A percentile compares a stretch with the other conserved stretches of the same genome.
Evolutionary conservation across 2,329 filamentous ascomycete genomes (phyloP).

Genomic region (Claviceps arundinis): DNA sequence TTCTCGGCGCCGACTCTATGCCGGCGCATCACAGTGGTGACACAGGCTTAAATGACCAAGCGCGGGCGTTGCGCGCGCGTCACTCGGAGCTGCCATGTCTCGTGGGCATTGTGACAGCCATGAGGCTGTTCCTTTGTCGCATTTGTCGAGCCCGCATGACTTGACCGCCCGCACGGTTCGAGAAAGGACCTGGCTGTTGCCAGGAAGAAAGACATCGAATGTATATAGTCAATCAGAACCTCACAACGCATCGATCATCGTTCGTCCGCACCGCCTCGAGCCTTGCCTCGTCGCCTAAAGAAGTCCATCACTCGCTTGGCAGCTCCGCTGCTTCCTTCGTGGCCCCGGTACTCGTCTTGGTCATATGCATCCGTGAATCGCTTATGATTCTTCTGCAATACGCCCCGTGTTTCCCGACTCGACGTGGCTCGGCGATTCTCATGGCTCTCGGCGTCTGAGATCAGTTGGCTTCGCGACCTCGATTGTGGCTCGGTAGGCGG

Average conservation of each 20-base stretch:
- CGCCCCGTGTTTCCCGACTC: constrained; percentile 32
- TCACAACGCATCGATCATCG: constrained; percentile 17
- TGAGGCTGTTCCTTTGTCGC: too few relatives aligned
- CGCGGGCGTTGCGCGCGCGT: background rate
- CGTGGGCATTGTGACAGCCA: too few relatives aligned
- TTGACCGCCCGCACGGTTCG: too few relatives aligned
- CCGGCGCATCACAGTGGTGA: background rate
- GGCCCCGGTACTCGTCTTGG: constrained; percentile 49
- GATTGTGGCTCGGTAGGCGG: constrained; percentile 25
- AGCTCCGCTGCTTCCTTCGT: constrained; percentile 73
- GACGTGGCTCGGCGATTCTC: constrained; percentile 26
- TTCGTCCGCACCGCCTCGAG: constrained; percentile 47
- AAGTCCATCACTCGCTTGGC: constrained; percentile 97
- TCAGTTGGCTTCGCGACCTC: constrained; percentile 30
- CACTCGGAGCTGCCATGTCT: too few relatives aligned
- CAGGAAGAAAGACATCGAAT: too few relatives aligned
- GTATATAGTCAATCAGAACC: too few relatives aligned
- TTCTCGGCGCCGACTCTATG: background rate
- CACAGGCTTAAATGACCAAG: background rate
- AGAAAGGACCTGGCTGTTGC: too few relatives aligned
- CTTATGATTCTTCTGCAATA: constrained; percentile 75
- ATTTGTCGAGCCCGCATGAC: too few relatives aligned
- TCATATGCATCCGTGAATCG: constrained; percentile 86
- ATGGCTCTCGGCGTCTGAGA: constrained; percentile 29
- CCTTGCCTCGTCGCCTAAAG: constrained; percentile 77